Base-by-base conservation (phyloP, 2,329 filamentous ascomycete genomes). In the Nemania abortiva region DNA sequence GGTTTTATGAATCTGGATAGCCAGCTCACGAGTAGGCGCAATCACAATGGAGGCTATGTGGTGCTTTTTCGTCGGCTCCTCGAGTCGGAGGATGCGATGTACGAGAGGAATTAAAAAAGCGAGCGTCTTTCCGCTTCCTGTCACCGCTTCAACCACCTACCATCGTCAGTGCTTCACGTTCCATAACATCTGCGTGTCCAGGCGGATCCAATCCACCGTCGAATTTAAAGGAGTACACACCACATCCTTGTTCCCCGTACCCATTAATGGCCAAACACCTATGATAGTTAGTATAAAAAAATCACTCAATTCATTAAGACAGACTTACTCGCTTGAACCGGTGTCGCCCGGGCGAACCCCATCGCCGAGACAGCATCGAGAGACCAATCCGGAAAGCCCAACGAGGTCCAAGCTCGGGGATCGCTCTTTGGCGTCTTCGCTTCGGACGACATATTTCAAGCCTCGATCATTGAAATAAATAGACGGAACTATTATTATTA, bases 41-140 rank as follows among this genome's bases (percentile, higher is more conserved):
- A 99, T 90, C 75, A 99, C 90, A 71, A 99, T 96, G 72, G 92
- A 94, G 68, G 91, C 93, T 68, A 99, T 88, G 79, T 98, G 93
- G 79, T 97, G 92, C 77, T 92, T 94, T 81, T 96, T 97, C 39
- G 94, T 90, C 2, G 94, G 92, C 69, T 95, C 92, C 69, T 94
- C 91, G 31, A 93, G 82, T 72, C 92, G 90, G 68, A 98, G 83
- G 54, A 98, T 85, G 74, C 93, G 92, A 81, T 97, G 92, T 27
- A 97, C 88, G 3, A 97, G 84, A 1, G 95, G 94, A 55, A 98
- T 68, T 24, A 73, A 39, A 45, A 72, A 99, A 1, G 93, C 88
- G 34, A 97, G 84, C 0, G 94, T 97, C 82, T 98, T 97, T 69
- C 94, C 94, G 79, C 92, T 96, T 13, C 95, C 94, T 2, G 94